Percentiles rank a stretch among this genome's conserved stretches.
Conservation (phyloP, 169 alveolate species). For the Cryptosporidium meleagridis region DNA sequence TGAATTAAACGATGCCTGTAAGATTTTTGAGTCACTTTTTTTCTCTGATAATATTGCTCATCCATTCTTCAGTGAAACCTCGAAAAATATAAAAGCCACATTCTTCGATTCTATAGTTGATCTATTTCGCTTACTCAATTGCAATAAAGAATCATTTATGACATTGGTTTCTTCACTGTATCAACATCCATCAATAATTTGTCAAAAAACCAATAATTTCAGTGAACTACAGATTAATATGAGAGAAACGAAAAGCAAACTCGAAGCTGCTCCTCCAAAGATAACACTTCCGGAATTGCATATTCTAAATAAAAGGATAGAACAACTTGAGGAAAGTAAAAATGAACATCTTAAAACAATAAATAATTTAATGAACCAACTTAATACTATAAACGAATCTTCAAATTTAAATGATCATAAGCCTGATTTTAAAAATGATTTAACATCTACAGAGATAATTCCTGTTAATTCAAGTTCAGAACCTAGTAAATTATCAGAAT, state of each 20-base stretch:
- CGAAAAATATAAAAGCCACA: background rate
- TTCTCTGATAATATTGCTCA: background rate
- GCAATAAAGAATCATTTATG: background rate
- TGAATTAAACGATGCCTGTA: background rate
- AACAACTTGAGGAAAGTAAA: conserved; percentile 29
- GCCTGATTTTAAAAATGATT: background rate
- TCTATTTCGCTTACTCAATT: background rate
- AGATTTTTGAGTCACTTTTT: background rate
- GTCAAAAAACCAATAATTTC: background rate
- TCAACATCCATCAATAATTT: conserved; percentile 41
- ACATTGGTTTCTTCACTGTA: background rate
- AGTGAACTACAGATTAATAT: conserved; percentile 24
- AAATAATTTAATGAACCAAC: conserved; percentile 34
- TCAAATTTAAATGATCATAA: conserved; percentile 3
- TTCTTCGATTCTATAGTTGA: background rate
- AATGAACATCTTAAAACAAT: conserved; percentile 35
- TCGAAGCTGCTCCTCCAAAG: conserved; percentile 20
- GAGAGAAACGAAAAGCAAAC: conserved; percentile 50
- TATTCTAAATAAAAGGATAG: conserved; percentile 55
- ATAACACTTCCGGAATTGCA: conserved; percentile 19
- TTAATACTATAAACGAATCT: background rate
- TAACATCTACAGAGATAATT: background rate
- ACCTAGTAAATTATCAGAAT: background rate
- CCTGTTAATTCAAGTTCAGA: background rate
- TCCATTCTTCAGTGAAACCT: background rate